Percentiles rank a stretch among this genome's conserved stretches.
Conservation (phyloP, 1,284 basidiomycete species). For the Xanthoconium separans region DNA sequence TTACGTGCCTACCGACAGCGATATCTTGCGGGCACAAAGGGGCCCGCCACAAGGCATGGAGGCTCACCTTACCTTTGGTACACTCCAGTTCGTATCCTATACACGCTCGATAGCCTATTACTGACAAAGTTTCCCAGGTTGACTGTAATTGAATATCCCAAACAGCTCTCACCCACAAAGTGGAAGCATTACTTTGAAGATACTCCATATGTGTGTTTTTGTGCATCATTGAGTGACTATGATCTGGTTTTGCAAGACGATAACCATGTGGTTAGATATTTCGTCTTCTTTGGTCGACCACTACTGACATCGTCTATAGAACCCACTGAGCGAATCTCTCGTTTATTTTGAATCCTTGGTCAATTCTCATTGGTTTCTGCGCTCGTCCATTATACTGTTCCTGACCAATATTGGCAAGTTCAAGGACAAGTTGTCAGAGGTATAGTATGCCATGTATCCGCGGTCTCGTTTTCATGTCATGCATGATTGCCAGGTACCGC, state of each 20-base stretch:
- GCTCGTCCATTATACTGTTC: neutral
- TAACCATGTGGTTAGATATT: neutral
- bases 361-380: constrained; percentile 1
- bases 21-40: constrained; percentile 2
- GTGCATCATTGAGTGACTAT: constrained; percentile 3
- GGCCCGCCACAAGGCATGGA: neutral
- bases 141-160: neutral
- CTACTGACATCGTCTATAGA: neutral
- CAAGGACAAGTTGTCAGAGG: constrained; percentile 8
- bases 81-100: constrained; percentile 1
- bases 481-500: constrained; percentile 1
- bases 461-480: neutral
- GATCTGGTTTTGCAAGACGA: neutral
- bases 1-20: neutral
- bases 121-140: neutral
- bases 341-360: neutral
- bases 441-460: neutral
- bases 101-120: neutral
- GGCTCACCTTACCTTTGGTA: constrained; percentile 1
- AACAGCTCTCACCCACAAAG: neutral
- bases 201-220: constrained; percentile 2
- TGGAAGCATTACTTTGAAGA: constrained; percentile 3
- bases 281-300: neutral
- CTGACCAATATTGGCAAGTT: constrained; percentile 4
- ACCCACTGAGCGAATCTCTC: neutral